Evolutionary conservation across 1,284 basidiomycete genomes (phyloP).

Genomic region (Naganishia albida): DNA sequence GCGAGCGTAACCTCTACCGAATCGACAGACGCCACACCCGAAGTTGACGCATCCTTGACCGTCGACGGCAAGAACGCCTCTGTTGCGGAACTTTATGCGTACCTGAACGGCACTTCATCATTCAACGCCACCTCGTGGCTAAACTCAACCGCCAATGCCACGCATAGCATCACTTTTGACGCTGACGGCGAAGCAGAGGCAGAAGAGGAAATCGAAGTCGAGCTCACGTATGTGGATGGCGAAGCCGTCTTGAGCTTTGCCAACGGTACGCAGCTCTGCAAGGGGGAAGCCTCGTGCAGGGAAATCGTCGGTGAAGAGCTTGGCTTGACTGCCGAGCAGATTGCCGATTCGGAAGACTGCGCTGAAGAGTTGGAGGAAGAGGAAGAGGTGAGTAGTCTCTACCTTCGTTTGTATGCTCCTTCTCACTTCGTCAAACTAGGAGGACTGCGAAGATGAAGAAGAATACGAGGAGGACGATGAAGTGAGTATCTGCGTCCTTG

Average conservation of each 20-base stretch:
- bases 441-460: conserved; percentile 9
- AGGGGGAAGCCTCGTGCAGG: conserved; percentile 10
- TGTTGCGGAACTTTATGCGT: conserved; percentile 15
- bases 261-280: conserved; percentile 25
- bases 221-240: conserved; percentile 22
- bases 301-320: conserved; percentile 26
- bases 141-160: conserved; percentile 21
- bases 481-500: not conserved
- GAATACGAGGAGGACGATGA: conserved; percentile 1
- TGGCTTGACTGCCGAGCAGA: conserved; percentile 17
- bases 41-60: conserved; percentile 8
- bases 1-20: not conserved
- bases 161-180: conserved; percentile 22
- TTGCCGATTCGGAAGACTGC: conserved; percentile 14
- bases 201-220: conserved; percentile 14
- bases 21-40: conserved; percentile 3
- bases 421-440: not conserved
- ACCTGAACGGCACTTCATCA: conserved; percentile 15
- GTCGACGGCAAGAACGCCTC: conserved; percentile 22
- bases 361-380: conserved; percentile 16
- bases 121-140: conserved; percentile 19
- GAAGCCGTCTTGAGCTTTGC: conserved; percentile 18
- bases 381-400: too few relatives aligned
- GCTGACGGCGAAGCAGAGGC: not conserved
- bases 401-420: too few relatives aligned